phyloP scores from a whole-genome alignment of 495 filamentous ascomycete genomes.

The Penicillium longicatenatum region DNA sequence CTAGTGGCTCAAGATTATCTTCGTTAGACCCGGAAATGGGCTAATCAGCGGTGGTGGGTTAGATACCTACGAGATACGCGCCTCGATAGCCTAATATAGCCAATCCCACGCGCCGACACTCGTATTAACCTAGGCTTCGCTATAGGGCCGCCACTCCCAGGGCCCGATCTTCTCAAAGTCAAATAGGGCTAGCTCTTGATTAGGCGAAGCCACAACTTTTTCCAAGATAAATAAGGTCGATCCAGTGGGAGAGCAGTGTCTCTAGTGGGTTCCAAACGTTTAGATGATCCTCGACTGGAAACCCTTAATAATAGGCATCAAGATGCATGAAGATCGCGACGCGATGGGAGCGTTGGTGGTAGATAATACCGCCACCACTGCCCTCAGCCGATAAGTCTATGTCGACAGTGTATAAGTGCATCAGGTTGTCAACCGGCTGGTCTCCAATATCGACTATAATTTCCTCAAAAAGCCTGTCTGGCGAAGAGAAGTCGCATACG shows the following conservation, averaged over 20 bases:
- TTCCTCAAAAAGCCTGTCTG: constrained; percentile 13
- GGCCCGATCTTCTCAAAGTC: constrained; percentile 18
- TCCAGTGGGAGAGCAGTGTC: constrained; percentile 39
- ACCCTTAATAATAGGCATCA: constrained; percentile 13
- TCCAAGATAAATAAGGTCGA: constrained; percentile 29
- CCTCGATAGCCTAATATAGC: constrained; percentile 14
- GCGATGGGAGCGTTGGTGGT: constrained; percentile 16
- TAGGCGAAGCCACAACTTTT: constrained; percentile 30
- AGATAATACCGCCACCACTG: constrained; percentile 13
- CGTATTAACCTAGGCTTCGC: constrained; percentile 18
- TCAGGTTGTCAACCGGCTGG: constrained; percentile 16
- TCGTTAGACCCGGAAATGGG: constrained; percentile 5
- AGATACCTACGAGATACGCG: constrained; percentile 14
- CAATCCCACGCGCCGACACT: constrained; percentile 19
- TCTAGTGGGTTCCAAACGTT: constrained; percentile 39
- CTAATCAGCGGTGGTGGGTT: constrained; percentile 4
- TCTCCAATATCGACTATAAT: constrained; percentile 8
- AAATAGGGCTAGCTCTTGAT: constrained; percentile 19
- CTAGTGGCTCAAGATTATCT: constrained; percentile 12
- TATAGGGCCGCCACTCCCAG: constrained; percentile 23
- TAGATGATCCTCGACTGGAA: constrained; percentile 15
- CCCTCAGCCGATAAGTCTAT: constrained; percentile 7
- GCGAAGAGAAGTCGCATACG: constrained; percentile 5
- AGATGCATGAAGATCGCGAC: constrained; percentile 17
- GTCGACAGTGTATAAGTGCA: constrained; percentile 12